Conservation (phyloP, 805 yeast species). For the Cyberlindnera mycetangii region DNA sequence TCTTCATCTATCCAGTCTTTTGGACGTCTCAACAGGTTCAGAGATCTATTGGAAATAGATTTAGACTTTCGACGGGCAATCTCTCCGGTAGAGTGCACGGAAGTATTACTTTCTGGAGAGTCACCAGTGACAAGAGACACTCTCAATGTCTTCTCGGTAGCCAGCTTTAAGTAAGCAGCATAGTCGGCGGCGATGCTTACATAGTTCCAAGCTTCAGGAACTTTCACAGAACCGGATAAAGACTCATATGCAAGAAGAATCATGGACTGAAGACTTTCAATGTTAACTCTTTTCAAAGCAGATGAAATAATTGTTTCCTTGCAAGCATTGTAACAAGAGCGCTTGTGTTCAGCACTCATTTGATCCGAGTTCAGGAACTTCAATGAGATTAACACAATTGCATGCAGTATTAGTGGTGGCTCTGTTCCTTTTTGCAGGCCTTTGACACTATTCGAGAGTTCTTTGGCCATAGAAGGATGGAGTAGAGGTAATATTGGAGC, state of each 20-base stretch:
- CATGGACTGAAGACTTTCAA: slow-evolving; percentile 24
- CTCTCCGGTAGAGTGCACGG: slow-evolving; percentile 16
- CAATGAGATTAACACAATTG: slow-evolving; percentile 22
- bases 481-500: slow-evolving; percentile 24
- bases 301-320: slow-evolving; percentile 23
- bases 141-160: slow-evolving; percentile 16
- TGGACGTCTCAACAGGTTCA: slow-evolving; percentile 20
- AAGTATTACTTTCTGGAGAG: slow-evolving; percentile 21
- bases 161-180: slow-evolving; percentile 24
- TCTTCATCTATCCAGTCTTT: slow-evolving; percentile 27
- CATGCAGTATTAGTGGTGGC: slow-evolving; percentile 21
- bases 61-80: slow-evolving; percentile 18
- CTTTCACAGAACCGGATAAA: slow-evolving; percentile 23
- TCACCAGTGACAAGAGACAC: slow-evolving; percentile 14
- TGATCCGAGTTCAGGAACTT: slow-evolving; percentile 23
- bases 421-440: slow-evolving; percentile 8
- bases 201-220: slow-evolving; percentile 28
- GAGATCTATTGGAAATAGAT: slow-evolving; percentile 18
- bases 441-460: slow-evolving; percentile 9
- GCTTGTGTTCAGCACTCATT: slow-evolving; percentile 14
- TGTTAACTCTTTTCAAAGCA: slow-evolving; percentile 20
- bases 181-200: slow-evolving; percentile 28
- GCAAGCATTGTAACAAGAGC: slow-evolving; percentile 13
- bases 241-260: slow-evolving; percentile 24
- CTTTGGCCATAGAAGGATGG: slow-evolving; percentile 20